These are phyloP conservation scores for Rosa rugosa DNA, from an alignment of 306 rosid species.

Conservation along the genomic window DNA sequence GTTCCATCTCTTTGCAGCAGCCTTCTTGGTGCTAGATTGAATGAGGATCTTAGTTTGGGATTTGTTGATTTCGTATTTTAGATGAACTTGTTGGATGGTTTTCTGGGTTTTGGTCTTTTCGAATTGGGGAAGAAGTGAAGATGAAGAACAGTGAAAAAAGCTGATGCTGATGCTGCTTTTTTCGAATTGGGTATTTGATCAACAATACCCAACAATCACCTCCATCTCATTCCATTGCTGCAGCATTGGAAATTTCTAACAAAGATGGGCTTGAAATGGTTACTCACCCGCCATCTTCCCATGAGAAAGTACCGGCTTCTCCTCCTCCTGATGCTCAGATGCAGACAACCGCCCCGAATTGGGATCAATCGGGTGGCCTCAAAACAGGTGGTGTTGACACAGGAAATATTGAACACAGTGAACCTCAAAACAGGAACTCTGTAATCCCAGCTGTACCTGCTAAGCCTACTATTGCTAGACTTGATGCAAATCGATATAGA, in stretches of 20 bases:
- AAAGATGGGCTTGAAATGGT: constrained; percentile 81
- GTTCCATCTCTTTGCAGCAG: too few relatives aligned
- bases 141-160: too few relatives aligned
- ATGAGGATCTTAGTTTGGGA: too few relatives aligned
- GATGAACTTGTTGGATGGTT: too few relatives aligned
- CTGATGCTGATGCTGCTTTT: too few relatives aligned
- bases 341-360: constrained; percentile 50
- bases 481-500: constrained; percentile 42
- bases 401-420: constrained; percentile 50
- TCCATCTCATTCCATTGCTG: constrained; percentile 50
- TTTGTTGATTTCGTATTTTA: too few relatives aligned
- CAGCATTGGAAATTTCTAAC: constrained; percentile 55
- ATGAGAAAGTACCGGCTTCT: constrained; percentile 43
- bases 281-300: constrained; percentile 62
- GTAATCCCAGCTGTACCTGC: constrained; percentile 36
- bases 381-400: constrained; percentile 42
- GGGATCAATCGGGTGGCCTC: constrained; percentile 54
- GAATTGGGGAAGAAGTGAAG: too few relatives aligned
- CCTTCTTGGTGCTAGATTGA: too few relatives aligned
- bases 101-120: too few relatives aligned
- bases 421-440: constrained; percentile 60
- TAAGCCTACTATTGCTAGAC: constrained; percentile 40
- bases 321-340: constrained; percentile 30
- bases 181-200: too few relatives aligned
- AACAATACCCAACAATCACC: constrained; percentile 52